phyloP scores from a whole-genome alignment of 2,329 filamentous ascomycete species.

The Pyrenophora teres region DNA sequence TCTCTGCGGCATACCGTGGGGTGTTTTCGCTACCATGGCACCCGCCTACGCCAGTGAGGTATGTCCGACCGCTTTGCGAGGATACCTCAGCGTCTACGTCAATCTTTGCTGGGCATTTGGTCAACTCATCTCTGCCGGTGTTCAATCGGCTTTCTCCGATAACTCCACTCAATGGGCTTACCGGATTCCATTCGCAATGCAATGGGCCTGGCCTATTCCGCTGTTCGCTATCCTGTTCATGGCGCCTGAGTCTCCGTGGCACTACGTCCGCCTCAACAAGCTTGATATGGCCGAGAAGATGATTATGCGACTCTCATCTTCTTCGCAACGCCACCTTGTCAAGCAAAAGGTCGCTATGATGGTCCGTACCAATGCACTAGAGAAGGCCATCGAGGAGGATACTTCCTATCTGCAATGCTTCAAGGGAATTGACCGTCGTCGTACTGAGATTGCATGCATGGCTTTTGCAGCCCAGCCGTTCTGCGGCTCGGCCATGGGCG shows the following conservation, averaged over 20 bases:
- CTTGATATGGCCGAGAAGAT: constrained; percentile 64
- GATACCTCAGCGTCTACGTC: background rate
- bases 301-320: constrained; percentile 49
- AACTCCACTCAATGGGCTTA: constrained; percentile 66
- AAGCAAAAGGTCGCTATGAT: constrained; percentile 72
- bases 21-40: constrained; percentile 48
- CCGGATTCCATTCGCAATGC: constrained; percentile 66
- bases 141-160: constrained; percentile 66
- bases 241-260: constrained; percentile 61
- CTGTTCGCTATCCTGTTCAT: constrained; percentile 9
- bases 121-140: constrained; percentile 70
- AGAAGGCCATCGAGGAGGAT: constrained; percentile 67
- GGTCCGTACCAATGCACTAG: constrained; percentile 79
- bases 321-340: background rate
- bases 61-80: background rate
- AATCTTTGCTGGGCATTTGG: constrained; percentile 48
- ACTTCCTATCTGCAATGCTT: constrained; percentile 81
- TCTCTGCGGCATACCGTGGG: constrained; percentile 45
- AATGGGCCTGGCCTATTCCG: constrained; percentile 70
- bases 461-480: constrained; percentile 50
- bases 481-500: constrained; percentile 22
- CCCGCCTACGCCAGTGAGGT: constrained; percentile 40
- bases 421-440: constrained; percentile 65
- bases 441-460: constrained; percentile 71
- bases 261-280: constrained; percentile 67